These are phyloP conservation scores for Tetrahymena borealis DNA, from an alignment of 73 alveolate species.

Conservation along the genomic window DNA sequence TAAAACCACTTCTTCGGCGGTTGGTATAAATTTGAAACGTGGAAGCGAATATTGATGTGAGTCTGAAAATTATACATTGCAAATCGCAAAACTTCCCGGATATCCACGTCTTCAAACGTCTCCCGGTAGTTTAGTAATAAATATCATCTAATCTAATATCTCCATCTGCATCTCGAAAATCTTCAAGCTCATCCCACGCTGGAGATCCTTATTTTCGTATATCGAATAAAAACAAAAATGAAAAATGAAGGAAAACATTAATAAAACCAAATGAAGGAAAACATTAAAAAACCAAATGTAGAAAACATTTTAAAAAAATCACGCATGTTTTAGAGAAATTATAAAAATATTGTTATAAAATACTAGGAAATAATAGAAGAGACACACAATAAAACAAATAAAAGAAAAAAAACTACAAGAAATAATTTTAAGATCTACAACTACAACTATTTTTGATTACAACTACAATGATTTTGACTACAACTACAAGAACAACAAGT, in stretches of 20 bases:
- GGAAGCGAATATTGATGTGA: conserved; percentile 1
- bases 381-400: not conserved
- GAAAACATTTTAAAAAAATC: not conserved
- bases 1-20: not conserved
- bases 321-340: not conserved
- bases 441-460: too few species aligned
- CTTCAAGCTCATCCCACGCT: conserved; percentile 3
- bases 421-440: not conserved
- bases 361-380: not conserved
- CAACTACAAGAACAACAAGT: too few species aligned
- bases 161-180: conserved; percentile 1
- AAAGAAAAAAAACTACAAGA: not conserved
- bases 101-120: not conserved
- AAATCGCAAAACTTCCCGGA: conserved; percentile 4
- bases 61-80: not conserved
- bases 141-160: not conserved
- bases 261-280: not conserved
- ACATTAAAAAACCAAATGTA: not conserved
- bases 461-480: too few species aligned
- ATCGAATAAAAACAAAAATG: not conserved
- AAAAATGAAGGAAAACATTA: not conserved
- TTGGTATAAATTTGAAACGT: not conserved
- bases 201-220: not conserved
- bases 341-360: not conserved
- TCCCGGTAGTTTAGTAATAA: not conserved